phyloP scores from a whole-genome alignment of 2,329 filamentous ascomycete species.

The Scedosporium apiospermum region DNA sequence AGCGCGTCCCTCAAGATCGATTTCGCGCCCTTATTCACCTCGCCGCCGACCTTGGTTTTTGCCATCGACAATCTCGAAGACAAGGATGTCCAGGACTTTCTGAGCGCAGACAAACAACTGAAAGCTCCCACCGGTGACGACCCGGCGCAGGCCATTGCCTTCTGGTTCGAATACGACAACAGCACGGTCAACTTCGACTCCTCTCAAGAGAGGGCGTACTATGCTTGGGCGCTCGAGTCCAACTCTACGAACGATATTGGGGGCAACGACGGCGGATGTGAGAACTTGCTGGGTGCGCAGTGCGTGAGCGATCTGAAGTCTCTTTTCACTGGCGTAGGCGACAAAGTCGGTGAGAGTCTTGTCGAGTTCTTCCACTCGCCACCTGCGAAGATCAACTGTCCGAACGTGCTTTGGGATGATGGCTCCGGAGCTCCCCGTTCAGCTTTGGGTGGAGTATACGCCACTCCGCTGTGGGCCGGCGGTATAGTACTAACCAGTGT shows the following conservation, averaged over 20 bases:
- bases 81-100: constrained; percentile 2
- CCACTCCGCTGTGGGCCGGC: too few species aligned
- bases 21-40: constrained; percentile 5
- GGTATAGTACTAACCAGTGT: too few species aligned
- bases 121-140: neutral
- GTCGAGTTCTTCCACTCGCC: too few species aligned
- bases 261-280: constrained; percentile 7
- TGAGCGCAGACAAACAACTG: neutral
- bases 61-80: constrained; percentile 5
- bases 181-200: constrained; percentile 2
- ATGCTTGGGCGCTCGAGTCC: constrained; percentile 5
- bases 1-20: neutral
- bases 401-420: too few species aligned
- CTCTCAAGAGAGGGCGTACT: constrained; percentile 5
- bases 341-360: too few species aligned
- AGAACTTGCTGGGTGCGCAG: constrained; percentile 1
- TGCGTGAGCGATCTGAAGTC: neutral
- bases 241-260: constrained; percentile 4
- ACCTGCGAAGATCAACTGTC: too few species aligned
- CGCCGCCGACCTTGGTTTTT: constrained; percentile 4
- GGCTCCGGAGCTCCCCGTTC: too few species aligned
- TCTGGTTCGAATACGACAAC: constrained; percentile 4
- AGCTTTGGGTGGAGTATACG: too few species aligned
- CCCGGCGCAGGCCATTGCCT: constrained; percentile 6
- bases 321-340: too few species aligned